phyloP scores from a whole-genome alignment of 306 rosid genomes.

The Cucumis melo region DNA sequence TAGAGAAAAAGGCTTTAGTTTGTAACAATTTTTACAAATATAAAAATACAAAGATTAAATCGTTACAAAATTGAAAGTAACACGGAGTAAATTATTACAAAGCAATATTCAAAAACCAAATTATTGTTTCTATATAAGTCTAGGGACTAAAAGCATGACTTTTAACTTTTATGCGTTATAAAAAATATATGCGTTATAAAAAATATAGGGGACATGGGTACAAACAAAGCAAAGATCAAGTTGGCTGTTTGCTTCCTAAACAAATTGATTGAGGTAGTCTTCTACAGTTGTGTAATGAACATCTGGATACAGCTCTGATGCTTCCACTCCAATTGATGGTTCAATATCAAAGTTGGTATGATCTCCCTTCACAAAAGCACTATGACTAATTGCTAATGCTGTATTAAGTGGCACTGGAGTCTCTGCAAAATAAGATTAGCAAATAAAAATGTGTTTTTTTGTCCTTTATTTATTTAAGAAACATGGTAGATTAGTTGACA shows the following conservation, averaged over 20 bases:
- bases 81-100: too few species aligned
- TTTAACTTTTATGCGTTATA: too few species aligned
- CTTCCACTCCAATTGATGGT: constrained; percentile 50
- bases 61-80: too few species aligned
- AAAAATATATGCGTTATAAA: too few species aligned
- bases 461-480: background rate
- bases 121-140: too few species aligned
- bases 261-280: constrained; percentile 47
- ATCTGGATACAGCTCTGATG: constrained; percentile 46
- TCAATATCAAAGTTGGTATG: constrained; percentile 48
- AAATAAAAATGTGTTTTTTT: background rate
- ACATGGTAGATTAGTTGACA: background rate
- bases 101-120: too few species aligned
- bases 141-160: too few species aligned
- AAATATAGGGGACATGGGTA: background rate
- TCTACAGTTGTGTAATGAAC: constrained; percentile 46
- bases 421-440: constrained; percentile 19
- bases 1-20: too few species aligned
- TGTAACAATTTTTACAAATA: too few species aligned
- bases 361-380: constrained; percentile 36
- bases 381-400: constrained; percentile 23
- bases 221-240: background rate
- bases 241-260: background rate
- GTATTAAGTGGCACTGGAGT: constrained; percentile 24
- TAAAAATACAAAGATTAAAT: too few species aligned